Evolutionary conservation across 2,329 filamentous ascomycete genomes (phyloP), one percentile per base, ranked within the genome.

Genomic region (Atkinsonella hypoxylon): DNA sequence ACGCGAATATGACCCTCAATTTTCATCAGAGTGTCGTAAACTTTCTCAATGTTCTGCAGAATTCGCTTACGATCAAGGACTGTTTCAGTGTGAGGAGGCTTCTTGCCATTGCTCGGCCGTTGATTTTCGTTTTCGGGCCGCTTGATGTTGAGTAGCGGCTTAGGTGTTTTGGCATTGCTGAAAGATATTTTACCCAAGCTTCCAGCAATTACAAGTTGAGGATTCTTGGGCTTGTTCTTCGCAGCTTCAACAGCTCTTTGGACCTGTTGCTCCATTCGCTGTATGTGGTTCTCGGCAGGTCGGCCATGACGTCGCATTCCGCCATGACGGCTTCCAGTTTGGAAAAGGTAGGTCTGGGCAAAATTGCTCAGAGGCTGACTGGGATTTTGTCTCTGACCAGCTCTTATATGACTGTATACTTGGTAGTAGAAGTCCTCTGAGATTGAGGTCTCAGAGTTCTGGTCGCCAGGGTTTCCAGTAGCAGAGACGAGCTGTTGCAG

Each of bases 201-300:
- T 26, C 93, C 93, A 63, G 96, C 91, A 53, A 98, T 91, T 18
- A 97, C 90, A 9, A 98, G 77, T 65, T 96, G 90, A 62, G 94
- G 95, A 64, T 95, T 96, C 75, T 98, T 98, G 12, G 93, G 93
- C 68, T 95, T 91, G 53, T 89, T 88, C 72, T 97, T 98, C 48
- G 93, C 93, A 1, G 93, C 93, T 64, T 98, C 93, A 0, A 98
- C 93, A 22, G 93, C 93, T 51, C 93, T 83, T 65, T 96, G 91
- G 12, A 98, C 94, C 67, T 98, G 93, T 68, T 98, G 93, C 67
- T 98, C 91, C 93, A 98, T 98, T 50, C 93, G 85, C 66, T 97
- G 93, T 72, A 97, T 88, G 63, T 98, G 93, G 64, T 96, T 98
- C 66, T 98, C 93, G 17, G 88, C 89, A 42, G 85, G 88, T 53